Percentiles rank a stretch among this genome's conserved stretches.
Evolutionary conservation across 352 stramenopile genomes (phyloP).

Genomic region (Phytophthora cactorum): DNA sequence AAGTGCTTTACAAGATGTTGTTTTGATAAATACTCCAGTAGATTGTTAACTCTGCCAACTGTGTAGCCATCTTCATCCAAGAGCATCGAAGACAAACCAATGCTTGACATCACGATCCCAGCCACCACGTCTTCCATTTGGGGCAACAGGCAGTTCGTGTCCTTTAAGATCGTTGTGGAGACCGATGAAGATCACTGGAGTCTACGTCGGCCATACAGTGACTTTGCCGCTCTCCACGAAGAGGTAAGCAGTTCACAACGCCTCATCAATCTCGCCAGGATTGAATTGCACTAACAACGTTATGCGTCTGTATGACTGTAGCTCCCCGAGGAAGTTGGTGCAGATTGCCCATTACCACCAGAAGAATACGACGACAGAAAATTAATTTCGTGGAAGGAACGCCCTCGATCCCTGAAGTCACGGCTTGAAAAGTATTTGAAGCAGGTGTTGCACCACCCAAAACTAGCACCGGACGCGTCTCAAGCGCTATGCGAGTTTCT

Average conservation of each 20-base stretch:
- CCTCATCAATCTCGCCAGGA: not conserved
- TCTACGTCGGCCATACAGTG: conserved; percentile 65
- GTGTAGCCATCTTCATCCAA: conserved; percentile 30
- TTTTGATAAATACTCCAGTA: too few relatives aligned
- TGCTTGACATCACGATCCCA: conserved; percentile 69
- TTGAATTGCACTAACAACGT: not conserved
- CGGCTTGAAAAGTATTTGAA: conserved; percentile 71
- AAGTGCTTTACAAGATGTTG: not conserved
- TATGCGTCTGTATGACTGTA: conserved; percentile 9
- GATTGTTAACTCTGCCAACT: conserved; percentile 4
- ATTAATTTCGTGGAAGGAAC: conserved; percentile 67
- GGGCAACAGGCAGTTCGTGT: conserved; percentile 74
- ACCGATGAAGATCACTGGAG: conserved; percentile 77
- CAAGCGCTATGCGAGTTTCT: conserved; percentile 78
- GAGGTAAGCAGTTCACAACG: conserved; percentile 29
- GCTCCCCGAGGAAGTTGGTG: conserved; percentile 55
- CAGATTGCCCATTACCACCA: conserved; percentile 49
- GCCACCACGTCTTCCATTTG: conserved; percentile 72
- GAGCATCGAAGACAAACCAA: conserved; percentile 24
- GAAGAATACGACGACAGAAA: conserved; percentile 50
- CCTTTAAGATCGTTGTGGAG: conserved; percentile 77
- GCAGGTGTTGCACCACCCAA: conserved; percentile 54
- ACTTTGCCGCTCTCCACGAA: conserved; percentile 69
- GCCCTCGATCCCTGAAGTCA: conserved; percentile 65
- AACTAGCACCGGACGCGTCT: conserved; percentile 57